Evolutionary conservation across 2,329 filamentous ascomycete species (phyloP).

Genomic region (Lachnellula willkommii): DNA sequence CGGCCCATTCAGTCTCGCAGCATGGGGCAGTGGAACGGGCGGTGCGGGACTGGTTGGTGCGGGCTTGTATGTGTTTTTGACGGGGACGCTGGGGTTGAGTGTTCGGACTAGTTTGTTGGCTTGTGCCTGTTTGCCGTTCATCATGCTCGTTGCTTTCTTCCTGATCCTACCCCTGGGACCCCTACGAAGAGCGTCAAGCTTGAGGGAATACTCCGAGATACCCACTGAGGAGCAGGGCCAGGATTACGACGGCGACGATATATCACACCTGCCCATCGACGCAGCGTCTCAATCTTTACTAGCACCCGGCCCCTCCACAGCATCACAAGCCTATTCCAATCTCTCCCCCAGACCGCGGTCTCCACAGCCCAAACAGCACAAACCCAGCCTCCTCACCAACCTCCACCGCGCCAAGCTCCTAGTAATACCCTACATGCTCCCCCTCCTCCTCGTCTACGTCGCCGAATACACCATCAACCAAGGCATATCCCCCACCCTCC

Average conservation of each 20-base stretch:
- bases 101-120: conserved; percentile 70
- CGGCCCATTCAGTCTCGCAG: conserved; percentile 76
- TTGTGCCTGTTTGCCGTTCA: conserved; percentile 70
- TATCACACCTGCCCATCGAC: conserved; percentile 33
- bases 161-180: conserved; percentile 65
- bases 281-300: conserved; percentile 47
- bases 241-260: conserved; percentile 33
- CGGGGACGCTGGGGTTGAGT: conserved; percentile 69
- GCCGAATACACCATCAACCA: conserved; percentile 98
- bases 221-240: conserved; percentile 34
- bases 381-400: conserved; percentile 39
- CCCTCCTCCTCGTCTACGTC: conserved; percentile 85
- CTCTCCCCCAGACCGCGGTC: conserved; percentile 13
- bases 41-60: conserved; percentile 83
- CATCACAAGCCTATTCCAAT: conserved; percentile 38
- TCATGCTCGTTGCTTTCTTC: conserved; percentile 89
- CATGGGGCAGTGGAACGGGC: conserved; percentile 90
- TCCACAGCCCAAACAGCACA: conserved; percentile 1
- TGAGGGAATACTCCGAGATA: conserved; percentile 52
- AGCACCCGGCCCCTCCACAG: conserved; percentile 38
- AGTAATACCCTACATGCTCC: conserved; percentile 80
- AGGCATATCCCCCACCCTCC: conserved; percentile 80
- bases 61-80: conserved; percentile 80
- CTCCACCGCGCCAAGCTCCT: conserved; percentile 63
- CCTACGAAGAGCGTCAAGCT: conserved; percentile 44